Percentiles rank a stretch among this genome's conserved stretches.
These are phyloP conservation scores for Trichoderma sp. DNA, from an alignment of 2,329 filamentous ascomycete species.

Conservation along the genomic window DNA sequence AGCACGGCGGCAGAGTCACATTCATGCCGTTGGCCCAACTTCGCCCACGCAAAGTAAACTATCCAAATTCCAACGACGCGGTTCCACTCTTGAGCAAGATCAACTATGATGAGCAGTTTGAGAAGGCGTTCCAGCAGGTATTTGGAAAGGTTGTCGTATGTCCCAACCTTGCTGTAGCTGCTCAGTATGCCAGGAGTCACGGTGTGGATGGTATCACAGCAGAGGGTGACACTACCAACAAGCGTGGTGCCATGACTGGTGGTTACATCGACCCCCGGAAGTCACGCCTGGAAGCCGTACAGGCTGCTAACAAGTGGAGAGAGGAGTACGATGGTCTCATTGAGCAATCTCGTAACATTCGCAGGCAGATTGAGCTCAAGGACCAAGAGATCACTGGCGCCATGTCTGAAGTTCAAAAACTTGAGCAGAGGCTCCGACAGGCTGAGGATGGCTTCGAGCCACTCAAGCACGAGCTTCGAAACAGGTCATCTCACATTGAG, in stretches of 20 bases:
- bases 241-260: slow-evolving; percentile 91
- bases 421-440: slow-evolving; percentile 74
- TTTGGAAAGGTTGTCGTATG: slow-evolving; percentile 96
- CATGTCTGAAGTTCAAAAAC: slow-evolving; percentile 78
- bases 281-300: slow-evolving; percentile 83
- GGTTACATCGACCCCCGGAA: slow-evolving; percentile 85
- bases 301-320: slow-evolving; percentile 70
- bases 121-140: slow-evolving; percentile 87
- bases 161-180: slow-evolving; percentile 80
- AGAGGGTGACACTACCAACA: slow-evolving; percentile 92
- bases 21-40: slow-evolving; percentile 91
- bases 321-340: slow-evolving; percentile 69
- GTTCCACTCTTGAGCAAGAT: slow-evolving; percentile 85
- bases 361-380: slow-evolving; percentile 68
- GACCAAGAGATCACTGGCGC: slow-evolving; percentile 87
- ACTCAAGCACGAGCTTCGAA: slow-evolving; percentile 71
- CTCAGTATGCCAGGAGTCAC: slow-evolving; percentile 89
- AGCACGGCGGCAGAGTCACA: slow-evolving; percentile 82
- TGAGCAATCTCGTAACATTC: slow-evolving; percentile 63
- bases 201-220: slow-evolving; percentile 90
- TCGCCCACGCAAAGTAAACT: slow-evolving; percentile 65
- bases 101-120: slow-evolving; percentile 71
- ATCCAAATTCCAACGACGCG: slow-evolving; percentile 84
- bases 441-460: slow-evolving; percentile 81
- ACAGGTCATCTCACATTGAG: slow-evolving; percentile 72